phyloP scores from a whole-genome alignment of 1,139 yeast genomes.

The Kodamaea alishanica region DNA sequence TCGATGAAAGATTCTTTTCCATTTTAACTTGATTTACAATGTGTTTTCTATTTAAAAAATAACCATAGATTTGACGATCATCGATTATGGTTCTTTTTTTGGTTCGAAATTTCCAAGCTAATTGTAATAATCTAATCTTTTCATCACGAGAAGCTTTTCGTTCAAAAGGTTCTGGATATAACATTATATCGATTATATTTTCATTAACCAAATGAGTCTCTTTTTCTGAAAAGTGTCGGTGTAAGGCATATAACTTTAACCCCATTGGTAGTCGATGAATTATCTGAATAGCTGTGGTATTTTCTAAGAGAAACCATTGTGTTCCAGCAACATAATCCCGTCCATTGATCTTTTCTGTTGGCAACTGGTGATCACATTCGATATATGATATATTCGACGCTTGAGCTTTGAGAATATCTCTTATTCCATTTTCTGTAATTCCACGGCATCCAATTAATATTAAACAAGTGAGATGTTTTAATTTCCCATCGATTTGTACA shows the following conservation, averaged over 20 bases:
- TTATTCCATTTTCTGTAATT: conserved; percentile 20
- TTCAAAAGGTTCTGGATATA: conserved; percentile 11
- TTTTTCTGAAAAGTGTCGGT: conserved; percentile 8
- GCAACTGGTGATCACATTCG: conserved; percentile 20
- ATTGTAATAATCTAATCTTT: conserved; percentile 3
- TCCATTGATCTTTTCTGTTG: conserved; percentile 6
- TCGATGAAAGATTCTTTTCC: background rate
- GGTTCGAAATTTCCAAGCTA: conserved; percentile 11
- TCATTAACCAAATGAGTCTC: conserved; percentile 1
- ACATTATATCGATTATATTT: conserved; percentile 19
- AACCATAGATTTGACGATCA: conserved; percentile 1
- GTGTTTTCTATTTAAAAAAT: conserved; percentile 10
- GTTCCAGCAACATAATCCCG: conserved; percentile 19
- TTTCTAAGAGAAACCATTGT: conserved; percentile 20
- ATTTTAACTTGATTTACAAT: background rate
- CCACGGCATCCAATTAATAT: conserved; percentile 25
- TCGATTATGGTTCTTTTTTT: conserved; percentile 2
- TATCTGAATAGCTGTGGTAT: conserved; percentile 1
- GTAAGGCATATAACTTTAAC: conserved; percentile 22
- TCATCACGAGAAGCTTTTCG: conserved; percentile 1
- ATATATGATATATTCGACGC: conserved; percentile 21
- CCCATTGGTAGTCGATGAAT: conserved; percentile 26
- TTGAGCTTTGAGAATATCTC: conserved; percentile 15
- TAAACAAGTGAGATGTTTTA: conserved; percentile 23
- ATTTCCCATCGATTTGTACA: conserved; percentile 21